Percentiles rank a stretch among this genome's conserved stretches.
Conservation (phyloP, 495 filamentous ascomycete species). For the Pyrenopolyporus hunteri region DNA sequence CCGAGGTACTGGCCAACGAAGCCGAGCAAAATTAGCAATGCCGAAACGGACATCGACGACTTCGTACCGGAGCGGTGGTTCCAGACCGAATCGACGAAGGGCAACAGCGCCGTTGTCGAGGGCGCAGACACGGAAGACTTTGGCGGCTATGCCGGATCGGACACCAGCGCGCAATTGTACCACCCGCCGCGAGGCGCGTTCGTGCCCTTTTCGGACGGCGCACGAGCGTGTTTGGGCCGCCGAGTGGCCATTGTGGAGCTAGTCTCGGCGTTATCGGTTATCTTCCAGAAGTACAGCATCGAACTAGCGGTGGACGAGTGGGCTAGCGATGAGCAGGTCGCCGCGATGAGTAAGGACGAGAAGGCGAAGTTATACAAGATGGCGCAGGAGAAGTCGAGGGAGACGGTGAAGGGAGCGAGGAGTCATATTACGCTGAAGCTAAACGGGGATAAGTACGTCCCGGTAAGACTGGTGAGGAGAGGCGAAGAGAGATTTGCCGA, state of each 20-base stretch:
- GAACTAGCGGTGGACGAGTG: slow-evolving; percentile 68
- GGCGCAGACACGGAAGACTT: slow-evolving; percentile 57
- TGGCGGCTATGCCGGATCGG: slow-evolving; percentile 59
- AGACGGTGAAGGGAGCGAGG: slow-evolving; percentile 54
- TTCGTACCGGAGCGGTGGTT: slow-evolving; percentile 57
- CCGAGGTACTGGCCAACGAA: slow-evolving; percentile 67
- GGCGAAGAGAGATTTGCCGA: slow-evolving; percentile 65
- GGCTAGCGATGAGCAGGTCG: slow-evolving; percentile 66
- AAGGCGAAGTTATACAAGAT: slow-evolving; percentile 58
- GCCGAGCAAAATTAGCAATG: slow-evolving; percentile 45
- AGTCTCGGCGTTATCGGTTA: slow-evolving; percentile 67
- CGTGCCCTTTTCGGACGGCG: slow-evolving; percentile 76
- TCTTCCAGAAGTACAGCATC: slow-evolving; percentile 68
- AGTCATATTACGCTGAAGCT: slow-evolving; percentile 69
- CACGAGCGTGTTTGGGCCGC: slow-evolving; percentile 69
- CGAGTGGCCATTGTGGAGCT: slow-evolving; percentile 82
- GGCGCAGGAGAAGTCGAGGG: slow-evolving; percentile 56
- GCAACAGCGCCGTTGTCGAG: slow-evolving; percentile 26
- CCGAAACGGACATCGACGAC: slow-evolving; percentile 52
- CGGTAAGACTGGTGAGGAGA: slow-evolving; percentile 65
- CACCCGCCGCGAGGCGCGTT: slow-evolving; percentile 67
- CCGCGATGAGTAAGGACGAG: slow-evolving; percentile 55
- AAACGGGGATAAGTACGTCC: slow-evolving; percentile 57
- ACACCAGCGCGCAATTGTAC: slow-evolving; percentile 61
- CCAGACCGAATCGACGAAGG: slow-evolving; percentile 29